These are phyloP conservation scores for Zygnema cylindricum DNA, from an alignment of 139 green algal genomes.

Conservation along the genomic window DNA sequence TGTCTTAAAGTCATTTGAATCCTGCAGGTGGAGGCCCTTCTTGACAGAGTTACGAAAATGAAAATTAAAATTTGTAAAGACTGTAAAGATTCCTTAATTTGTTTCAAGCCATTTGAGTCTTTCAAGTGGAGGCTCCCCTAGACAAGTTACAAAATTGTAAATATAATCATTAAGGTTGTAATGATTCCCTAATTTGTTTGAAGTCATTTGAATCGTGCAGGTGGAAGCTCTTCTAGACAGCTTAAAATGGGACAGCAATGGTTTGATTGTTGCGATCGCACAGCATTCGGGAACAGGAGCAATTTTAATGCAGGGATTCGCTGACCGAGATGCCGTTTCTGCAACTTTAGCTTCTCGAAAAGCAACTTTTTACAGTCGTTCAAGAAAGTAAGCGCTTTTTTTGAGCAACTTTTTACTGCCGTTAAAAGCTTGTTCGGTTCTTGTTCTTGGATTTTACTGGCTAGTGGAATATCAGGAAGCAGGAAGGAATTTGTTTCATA, in stretches of 20 bases:
- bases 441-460: too few species aligned
- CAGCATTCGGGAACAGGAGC: constrained; percentile 95
- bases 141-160: constrained; percentile 85
- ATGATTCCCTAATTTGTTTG: background rate
- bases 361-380: constrained; percentile 95
- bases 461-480: too few species aligned
- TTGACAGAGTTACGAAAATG: constrained; percentile 67
- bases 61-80: background rate
- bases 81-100: background rate
- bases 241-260: constrained; percentile 86
- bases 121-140: constrained; percentile 71
- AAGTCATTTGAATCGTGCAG: too few species aligned
- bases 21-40: constrained; percentile 68
- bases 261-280: constrained; percentile 90
- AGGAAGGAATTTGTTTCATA: too few species aligned
- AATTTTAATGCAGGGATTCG: constrained; percentile 94
- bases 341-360: constrained; percentile 78
- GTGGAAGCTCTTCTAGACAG: constrained; percentile 76
- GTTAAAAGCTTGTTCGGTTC: too few species aligned
- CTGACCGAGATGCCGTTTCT: constrained; percentile 80
- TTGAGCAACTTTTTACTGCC: background rate
- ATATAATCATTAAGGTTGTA: background rate
- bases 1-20: too few species aligned
- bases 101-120: too few species aligned
- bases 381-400: constrained; percentile 67